Conservation (phyloP, 352 stramenopile species). For the Pythium rishiriense region DNA sequence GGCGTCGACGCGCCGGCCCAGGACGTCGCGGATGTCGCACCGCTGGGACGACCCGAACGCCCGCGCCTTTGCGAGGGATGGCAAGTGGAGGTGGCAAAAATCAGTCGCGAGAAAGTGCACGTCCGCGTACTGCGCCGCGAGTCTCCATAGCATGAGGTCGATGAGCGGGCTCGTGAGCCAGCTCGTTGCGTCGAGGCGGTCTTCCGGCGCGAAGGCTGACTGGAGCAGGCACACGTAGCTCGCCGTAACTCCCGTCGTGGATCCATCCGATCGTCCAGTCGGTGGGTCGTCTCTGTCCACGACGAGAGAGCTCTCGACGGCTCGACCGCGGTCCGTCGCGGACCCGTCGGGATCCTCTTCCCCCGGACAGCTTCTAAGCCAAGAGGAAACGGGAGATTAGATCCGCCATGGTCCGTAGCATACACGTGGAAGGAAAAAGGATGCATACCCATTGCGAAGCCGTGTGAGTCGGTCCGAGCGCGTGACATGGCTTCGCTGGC, state of each 20-base stretch:
- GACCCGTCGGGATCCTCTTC: not conserved
- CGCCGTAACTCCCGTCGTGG: not conserved
- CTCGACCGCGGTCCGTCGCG: no score
- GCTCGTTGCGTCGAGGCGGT: slow-evolving; percentile 70
- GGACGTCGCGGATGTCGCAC: slow-evolving; percentile 52
- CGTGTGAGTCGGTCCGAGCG: no score
- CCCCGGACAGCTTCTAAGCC: no score
- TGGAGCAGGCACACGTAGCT: slow-evolving; percentile 41
- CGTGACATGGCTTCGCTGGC: no score
- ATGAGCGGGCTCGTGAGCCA: slow-evolving; percentile 88
- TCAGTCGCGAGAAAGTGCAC: slow-evolving; percentile 86
- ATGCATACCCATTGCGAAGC: no score
- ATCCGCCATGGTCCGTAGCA: no score
- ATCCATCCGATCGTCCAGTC: not conserved
- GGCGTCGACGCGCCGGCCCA: slow-evolving; percentile 39
- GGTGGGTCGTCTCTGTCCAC: not conserved
- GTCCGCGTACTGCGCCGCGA: slow-evolving; percentile 66
- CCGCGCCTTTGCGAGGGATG: slow-evolving; percentile 24
- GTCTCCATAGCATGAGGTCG: slow-evolving; percentile 80
- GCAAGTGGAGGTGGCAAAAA: slow-evolving; percentile 74
- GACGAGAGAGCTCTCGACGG: no score
- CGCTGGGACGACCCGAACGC: slow-evolving; percentile 6
- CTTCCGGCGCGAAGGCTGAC: slow-evolving; percentile 52
- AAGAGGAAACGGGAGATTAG: no score
- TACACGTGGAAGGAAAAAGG: no score